Base-by-base conservation (phyloP, 257 asterid species). In the Jacaranda copaia region DNA sequence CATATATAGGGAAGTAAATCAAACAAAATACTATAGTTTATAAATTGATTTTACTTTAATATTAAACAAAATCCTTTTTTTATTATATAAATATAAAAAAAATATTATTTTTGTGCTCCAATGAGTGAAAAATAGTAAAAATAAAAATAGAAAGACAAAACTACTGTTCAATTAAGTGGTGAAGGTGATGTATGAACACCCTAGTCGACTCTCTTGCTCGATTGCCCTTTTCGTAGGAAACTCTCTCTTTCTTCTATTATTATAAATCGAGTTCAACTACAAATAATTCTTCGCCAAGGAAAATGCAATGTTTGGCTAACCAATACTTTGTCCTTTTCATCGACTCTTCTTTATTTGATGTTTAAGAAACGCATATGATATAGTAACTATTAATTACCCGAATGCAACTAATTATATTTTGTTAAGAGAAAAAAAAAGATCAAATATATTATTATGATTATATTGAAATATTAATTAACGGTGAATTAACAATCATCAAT, bases 141-240 rank as follows among this genome's bases (percentile, higher is more conserved):
- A 38, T 49, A 64, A 35, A 16, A 40, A 19, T 18, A 18, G 52
- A 60, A 56, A 68, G 39, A 81, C 25, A 64, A 65, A 57, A 38
- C 8, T 46, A 77, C 57, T 62, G 20, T 12, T 55, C 0, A 38
- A 42, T 80, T 73, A 67, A 73, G 59, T 66, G 77, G 56, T 79
- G 90, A 86, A 68, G 81, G 70, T 76, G 88, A 86, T 86, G 83
- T 81, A 35, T 77, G 85, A 86, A 79, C 88, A 58, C 80, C 82
- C 80, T 49, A 77, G 63, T 74, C 13, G 79, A 77, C 72, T 81
- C 67, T 79, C 75, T 81, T 65, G 89, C 72, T 82, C 53, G 60
- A 79, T 83, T 80, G 79, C 89, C 85, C 79, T 81, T 78, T 75
- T 80, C 81, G 46, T 72, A 75, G 82, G 87, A 75, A 53, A 78